Conservation (phyloP, 176 grass and related monocot genomes). For the Saccharum officinarum region DNA sequence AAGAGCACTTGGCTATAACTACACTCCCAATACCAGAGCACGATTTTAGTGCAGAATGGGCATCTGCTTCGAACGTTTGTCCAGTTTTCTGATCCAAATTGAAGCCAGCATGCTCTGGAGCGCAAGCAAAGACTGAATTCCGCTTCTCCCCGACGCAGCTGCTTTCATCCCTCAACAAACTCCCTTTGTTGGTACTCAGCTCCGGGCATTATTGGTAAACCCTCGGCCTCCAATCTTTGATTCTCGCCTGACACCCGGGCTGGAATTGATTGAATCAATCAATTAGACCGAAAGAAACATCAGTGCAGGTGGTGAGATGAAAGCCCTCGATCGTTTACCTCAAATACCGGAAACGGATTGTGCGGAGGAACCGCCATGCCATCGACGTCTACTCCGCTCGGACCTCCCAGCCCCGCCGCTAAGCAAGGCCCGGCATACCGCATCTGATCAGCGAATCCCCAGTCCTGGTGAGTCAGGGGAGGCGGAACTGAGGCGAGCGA, state of each 20-base stretch:
- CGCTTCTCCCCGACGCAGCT: constrained; percentile 18
- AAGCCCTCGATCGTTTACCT: background rate
- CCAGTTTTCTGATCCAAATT: background rate
- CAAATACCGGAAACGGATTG: background rate
- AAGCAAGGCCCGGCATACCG: background rate
- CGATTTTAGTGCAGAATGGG: constrained; percentile 14
- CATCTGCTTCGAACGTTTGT: background rate
- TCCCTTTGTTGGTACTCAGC: background rate
- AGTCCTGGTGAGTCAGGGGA: background rate
- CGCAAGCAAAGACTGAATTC: background rate
- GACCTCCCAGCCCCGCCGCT: background rate
- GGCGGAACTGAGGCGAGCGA: background rate
- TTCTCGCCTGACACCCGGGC: background rate
- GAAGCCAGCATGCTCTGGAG: background rate
- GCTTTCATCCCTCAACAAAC: constrained; percentile 13
- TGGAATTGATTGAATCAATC: background rate
- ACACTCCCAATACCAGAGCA: constrained; percentile 49
- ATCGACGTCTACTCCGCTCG: background rate
- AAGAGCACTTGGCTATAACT: constrained; percentile 54
- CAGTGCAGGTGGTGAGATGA: background rate
- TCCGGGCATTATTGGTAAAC: constrained; percentile 11
- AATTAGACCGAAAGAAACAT: background rate
- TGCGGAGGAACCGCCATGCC: background rate
- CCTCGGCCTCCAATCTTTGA: background rate
- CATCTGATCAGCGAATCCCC: constrained; percentile 5